Base-by-base conservation (phyloP, 1,284 basidiomycete species). In the Golubevia pallescens region DNA sequence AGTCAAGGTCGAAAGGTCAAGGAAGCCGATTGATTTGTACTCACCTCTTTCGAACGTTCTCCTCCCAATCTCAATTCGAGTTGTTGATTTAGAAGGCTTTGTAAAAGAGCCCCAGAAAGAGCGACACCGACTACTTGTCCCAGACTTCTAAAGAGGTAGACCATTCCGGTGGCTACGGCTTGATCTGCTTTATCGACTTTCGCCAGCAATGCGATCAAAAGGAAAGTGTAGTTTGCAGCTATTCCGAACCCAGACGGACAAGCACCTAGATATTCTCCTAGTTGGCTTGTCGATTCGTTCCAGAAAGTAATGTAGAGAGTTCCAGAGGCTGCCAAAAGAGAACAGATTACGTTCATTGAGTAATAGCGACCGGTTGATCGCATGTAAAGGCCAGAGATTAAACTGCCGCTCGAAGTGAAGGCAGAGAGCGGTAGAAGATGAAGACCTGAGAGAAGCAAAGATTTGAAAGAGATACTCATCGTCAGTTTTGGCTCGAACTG, bases 121-220 rank as follows among this genome's bases (percentile, higher is more conserved):
- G 55, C 55, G 23, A 57, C 55, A 14, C 55, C 55, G n/a, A 57
- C 23, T 10, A 57, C 55, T 34, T 57, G 55, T 24, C 55, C 55
- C n/a, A 34, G 14, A 24, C 13, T 14, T 24, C 55, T 24, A 34
- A 57, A 57, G 14, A 57, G 55, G 2, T 57, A 57, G 55, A 24
- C n/a, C 55, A 57, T 34, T 57, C 55, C 55, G n/a, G 55, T 57
- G 10, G 55, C 55, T 14, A 57, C 55, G 10, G 55, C 55, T 16
- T 24, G 55, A 14, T 57, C 55, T 13, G 55, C 10, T 24, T 34
- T 24, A 10, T 24, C 14, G 32, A 57, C 55, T 24, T 34, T 34
- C 10, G 55, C 23, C 14, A 57, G 14, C 23, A 57, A 34, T 13
- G 42, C 42, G 8, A 48, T 57, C 55, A 57, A 19, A 14, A 34